Evolutionary conservation across 2,329 filamentous ascomycete species (phyloP), one percentile per base, ranked within the genome.

Genomic region (Huntiella omanensis): DNA sequence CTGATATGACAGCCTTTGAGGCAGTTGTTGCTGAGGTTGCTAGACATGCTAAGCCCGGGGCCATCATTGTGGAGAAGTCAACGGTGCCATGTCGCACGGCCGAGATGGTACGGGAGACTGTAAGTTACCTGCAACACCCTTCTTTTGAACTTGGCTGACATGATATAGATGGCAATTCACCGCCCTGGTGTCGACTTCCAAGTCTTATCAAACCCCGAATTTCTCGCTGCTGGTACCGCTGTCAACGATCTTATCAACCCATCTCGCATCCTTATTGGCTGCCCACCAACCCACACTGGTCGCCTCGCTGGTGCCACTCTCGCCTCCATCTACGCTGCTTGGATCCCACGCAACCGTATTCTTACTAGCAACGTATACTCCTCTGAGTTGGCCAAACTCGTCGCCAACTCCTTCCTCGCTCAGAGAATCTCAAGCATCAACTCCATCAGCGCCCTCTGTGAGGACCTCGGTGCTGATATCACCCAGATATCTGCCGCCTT

Each of bases 391-490:
- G 70, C 80, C 46, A 88, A 88, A 62, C 69, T 88, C 0, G 81
- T 80, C 1, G 79, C 82, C 48, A 88, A 88, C 59, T 79, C 80
- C 2, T 77, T 88, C 71, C 68, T 88, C 6, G 83, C 83, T 1
- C 83, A 88, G 62, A 71, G 82, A 43, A 82, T 88, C 55, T 81
- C 75, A 57, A 83, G 77, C 60, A 84, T 88, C 63, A 88, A 87
- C 61, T 77, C 80, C 10, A 72, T 88, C 49, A 81, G 77, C n/a
- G 80, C 81, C 3, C 75, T 88, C 28, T 88, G 83, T 58, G 83
- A 87, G 60, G 71, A 71, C 51, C 80, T 77, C 0, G 81, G 80
- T 12, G 83, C 82, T 10, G 75, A 85, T 54, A 71, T 87, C n/a
- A 70, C 78, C 51, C 80, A 86, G 59, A 71, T 88, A 2, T 70